Conservation (phyloP, 441 rosid genomes). For the Capsella rubella region DNA sequence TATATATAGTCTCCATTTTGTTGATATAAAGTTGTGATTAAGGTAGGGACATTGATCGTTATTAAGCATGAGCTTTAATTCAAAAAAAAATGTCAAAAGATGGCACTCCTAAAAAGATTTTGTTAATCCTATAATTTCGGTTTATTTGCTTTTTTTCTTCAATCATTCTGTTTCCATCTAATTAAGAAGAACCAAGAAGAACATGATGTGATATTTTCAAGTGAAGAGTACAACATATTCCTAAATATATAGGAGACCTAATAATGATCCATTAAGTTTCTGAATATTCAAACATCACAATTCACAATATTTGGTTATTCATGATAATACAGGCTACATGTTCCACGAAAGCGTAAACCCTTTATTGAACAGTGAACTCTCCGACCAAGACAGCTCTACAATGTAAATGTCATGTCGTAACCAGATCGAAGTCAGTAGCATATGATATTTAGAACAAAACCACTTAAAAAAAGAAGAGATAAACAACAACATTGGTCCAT, state of each 20-base stretch:
- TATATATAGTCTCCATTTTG: not conserved
- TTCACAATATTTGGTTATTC: not conserved
- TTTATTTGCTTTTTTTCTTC: slow-evolving; percentile 23
- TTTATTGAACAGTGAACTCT: slow-evolving; percentile 35
- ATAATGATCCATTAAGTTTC: not conserved
- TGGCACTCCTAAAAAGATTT: slow-evolving; percentile 40
- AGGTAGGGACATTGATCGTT: slow-evolving; percentile 38
- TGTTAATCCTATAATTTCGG: slow-evolving; percentile 28
- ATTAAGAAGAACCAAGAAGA: not conserved
- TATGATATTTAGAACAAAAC: slow-evolving; percentile 12
- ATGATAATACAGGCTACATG: not conserved
- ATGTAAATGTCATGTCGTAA: slow-evolving; percentile 38
- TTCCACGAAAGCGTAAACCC: not conserved
- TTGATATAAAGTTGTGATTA: slow-evolving; percentile 27
- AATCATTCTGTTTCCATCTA: slow-evolving; percentile 38
- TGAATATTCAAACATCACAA: not conserved
- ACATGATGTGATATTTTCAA: slow-evolving; percentile 5
- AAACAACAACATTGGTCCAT: slow-evolving; percentile 37
- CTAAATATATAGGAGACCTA: too few relatives aligned
- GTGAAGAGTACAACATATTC: not conserved
- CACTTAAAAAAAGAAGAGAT: not conserved
- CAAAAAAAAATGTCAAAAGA: slow-evolving; percentile 34
- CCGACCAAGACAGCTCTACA: slow-evolving; percentile 46
- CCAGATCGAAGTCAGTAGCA: slow-evolving; percentile 35
- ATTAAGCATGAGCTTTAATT: slow-evolving; percentile 45